Base-by-base conservation (phyloP, 2,329 filamentous ascomycete species). In the Colletotrichum salicis region DNA sequence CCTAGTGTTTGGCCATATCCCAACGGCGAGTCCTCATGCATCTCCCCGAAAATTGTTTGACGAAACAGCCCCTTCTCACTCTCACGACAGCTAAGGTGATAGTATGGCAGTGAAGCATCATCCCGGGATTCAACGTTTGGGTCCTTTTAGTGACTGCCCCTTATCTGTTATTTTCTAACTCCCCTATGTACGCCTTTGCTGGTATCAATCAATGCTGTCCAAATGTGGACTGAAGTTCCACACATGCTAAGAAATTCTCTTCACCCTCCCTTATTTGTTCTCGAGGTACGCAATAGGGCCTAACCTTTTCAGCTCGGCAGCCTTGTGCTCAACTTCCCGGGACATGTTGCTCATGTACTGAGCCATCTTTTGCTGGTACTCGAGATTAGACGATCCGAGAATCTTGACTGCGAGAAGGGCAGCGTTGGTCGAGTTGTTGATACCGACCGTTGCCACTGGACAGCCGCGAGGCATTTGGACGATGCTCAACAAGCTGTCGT, bases 361-460 rank as follows among this genome's bases (percentile, higher is more conserved):
- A 73, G 85, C 86, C 84, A 93, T 85, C 75, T 86, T 85, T 70
- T 87, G 81, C 61, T 85, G 82, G n/a, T 93, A 84, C n/a, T 82
- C 84, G 15, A 83, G 81, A 69, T 92, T 87, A 48, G 83, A 85
- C 4, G 88, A 81, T 4, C 91, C 91, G 4, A 95, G 80, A 41
- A 94, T 92, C 22, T 92, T 85, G 24, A 92, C 87, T 0, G 93
- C 92, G n/a, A 94, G 82, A 22, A 94, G 84, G 0, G 90, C 93
- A 0, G 93, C 93, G 76, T 95, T 95, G 67, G 92, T 92, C 29
- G 91, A 92, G 82, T 95, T 95, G 81, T 94, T 94, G 80, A 95
- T 94, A 12, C 90, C 93, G 4, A 95, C 92, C 0, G 92, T 94
- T 6, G 93, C 92, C 15, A 92, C 91, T 11, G 93, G 93, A 61